These are phyloP conservation scores for Colletotrichum sp. DNA, from an alignment of 2,329 filamentous ascomycete genomes.

Conservation along the genomic window DNA sequence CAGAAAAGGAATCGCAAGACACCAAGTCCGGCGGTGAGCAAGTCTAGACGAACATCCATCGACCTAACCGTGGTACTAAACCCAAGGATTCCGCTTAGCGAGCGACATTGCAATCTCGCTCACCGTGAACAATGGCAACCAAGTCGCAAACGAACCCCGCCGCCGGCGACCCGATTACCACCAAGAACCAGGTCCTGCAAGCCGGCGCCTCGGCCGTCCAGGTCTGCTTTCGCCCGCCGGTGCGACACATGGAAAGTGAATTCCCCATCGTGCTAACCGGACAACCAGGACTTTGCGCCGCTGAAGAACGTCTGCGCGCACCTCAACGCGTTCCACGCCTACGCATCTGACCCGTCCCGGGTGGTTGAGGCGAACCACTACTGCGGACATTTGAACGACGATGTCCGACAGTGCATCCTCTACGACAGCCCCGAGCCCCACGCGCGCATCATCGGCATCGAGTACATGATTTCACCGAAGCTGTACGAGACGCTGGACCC, in stretches of 20 bases:
- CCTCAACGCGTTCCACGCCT: slow-evolving; percentile 86
- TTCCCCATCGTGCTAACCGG: background rate
- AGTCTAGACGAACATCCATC: background rate
- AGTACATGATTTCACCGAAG: slow-evolving; percentile 81
- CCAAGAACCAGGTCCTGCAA: slow-evolving; percentile 63
- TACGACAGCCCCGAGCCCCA: slow-evolving; percentile 73
- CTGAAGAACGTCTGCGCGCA: slow-evolving; percentile 80
- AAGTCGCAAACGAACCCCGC: slow-evolving; percentile 21
- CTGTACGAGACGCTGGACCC: slow-evolving; percentile 69
- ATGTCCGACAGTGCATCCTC: slow-evolving; percentile 83
- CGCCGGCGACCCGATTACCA: slow-evolving; percentile 53
- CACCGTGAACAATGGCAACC: slow-evolving; percentile 1
- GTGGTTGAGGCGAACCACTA: slow-evolving; percentile 84
- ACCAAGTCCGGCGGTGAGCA: background rate
- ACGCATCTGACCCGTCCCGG: slow-evolving; percentile 72
- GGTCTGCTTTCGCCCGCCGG: slow-evolving; percentile 31
- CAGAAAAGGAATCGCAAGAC: background rate
- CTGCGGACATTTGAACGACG: slow-evolving; percentile 74
- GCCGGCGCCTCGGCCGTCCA: slow-evolving; percentile 65
- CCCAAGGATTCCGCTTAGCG: background rate
- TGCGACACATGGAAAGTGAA: background rate
- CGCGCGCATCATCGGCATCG: slow-evolving; percentile 80
- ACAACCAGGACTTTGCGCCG: slow-evolving; percentile 66
- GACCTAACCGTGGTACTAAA: background rate
- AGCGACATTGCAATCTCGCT: background rate